A percentile compares a stretch with the other conserved stretches of the same genome.
Evolutionary conservation across 805 yeast species (phyloP).

Genomic region (Saccharomycopsis synnaedendra): DNA sequence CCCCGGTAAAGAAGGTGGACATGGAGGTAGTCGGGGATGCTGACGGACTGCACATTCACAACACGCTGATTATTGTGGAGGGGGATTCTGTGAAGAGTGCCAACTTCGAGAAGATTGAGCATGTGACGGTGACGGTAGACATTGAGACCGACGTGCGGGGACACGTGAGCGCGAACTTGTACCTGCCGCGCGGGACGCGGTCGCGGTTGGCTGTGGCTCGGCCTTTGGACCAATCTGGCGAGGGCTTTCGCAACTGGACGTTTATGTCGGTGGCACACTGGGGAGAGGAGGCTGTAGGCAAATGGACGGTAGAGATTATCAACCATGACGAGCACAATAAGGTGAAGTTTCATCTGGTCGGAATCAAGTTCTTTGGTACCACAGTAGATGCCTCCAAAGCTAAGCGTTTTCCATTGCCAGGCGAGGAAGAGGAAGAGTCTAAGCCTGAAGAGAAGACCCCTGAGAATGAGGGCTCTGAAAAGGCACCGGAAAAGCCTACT

Average conservation of each 20-base stretch:
- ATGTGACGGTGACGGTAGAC: constrained; percentile 71
- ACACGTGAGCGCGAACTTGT: constrained; percentile 46
- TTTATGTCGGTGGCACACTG: constrained; percentile 98
- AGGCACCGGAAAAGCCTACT: neutral
- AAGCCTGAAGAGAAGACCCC: constrained; percentile 2
- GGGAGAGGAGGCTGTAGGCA: constrained; percentile 78
- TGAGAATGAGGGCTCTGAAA: neutral
- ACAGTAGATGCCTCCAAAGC: constrained; percentile 53
- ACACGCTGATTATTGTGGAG: constrained; percentile 34
- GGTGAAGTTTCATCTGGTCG: constrained; percentile 53
- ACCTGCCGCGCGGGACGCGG: constrained; percentile 64
- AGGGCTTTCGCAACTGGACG: constrained; percentile 74
- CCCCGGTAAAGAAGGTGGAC: constrained; percentile 30
- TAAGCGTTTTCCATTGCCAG: constrained; percentile 37
- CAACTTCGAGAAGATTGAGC: constrained; percentile 70
- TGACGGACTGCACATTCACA: constrained; percentile 17
- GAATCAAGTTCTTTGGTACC: constrained; percentile 75
- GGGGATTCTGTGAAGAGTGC: constrained; percentile 36
- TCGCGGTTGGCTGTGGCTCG: constrained; percentile 70
- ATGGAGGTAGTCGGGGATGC: constrained; percentile 19
- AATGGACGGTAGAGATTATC: constrained; percentile 67
- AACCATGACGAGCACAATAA: constrained; percentile 26
- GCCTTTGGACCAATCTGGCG: constrained; percentile 37
- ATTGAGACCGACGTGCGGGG: constrained; percentile 62
- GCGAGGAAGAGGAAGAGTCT: constrained; percentile 20